phyloP scores from a whole-genome alignment of 768 basidiomycete species.

The Gelatoporia subvermispora region DNA sequence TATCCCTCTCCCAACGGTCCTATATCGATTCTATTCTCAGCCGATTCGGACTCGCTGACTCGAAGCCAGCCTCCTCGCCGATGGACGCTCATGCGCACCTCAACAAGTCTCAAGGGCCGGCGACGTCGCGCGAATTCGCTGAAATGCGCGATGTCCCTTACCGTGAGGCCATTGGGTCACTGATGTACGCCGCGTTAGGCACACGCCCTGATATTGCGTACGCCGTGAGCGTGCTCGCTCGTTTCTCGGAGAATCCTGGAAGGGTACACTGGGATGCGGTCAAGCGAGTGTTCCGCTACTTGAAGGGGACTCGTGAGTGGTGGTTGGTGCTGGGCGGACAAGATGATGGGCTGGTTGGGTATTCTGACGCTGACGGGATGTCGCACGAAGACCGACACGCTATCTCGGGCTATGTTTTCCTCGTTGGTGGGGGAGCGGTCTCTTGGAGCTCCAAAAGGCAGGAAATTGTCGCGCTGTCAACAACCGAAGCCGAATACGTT shows the following conservation, averaged over 20 bases:
- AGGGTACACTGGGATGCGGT: slow-evolving; percentile 18
- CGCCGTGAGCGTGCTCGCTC: no score
- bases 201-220: no score
- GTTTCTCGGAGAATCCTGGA: slow-evolving; percentile 12
- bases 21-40: slow-evolving; percentile 18
- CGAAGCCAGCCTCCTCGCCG: slow-evolving; percentile 17
- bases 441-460: slow-evolving; percentile 39
- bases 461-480: slow-evolving; percentile 32
- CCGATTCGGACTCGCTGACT: slow-evolving; percentile 19
- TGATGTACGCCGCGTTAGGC: slow-evolving; percentile 10
- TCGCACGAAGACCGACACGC: no score
- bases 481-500: no score
- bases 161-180: slow-evolving; percentile 1
- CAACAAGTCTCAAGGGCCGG: not conserved
- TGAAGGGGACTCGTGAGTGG: slow-evolving; percentile 19
- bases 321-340: slow-evolving; percentile 3
- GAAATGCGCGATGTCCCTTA: slow-evolving; percentile 3
- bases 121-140: not conserved
- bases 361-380: not conserved
- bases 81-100: slow-evolving; percentile 10
- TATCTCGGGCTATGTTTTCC: slow-evolving; percentile 26
- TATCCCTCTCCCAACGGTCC: slow-evolving; percentile 15
- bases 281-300: slow-evolving; percentile 21
- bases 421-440: slow-evolving; percentile 29
- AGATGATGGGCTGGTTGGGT: not conserved